Evolutionary conservation across 2,329 filamentous ascomycete genomes (phyloP).

Genomic region (Penicillium capsulatum): DNA sequence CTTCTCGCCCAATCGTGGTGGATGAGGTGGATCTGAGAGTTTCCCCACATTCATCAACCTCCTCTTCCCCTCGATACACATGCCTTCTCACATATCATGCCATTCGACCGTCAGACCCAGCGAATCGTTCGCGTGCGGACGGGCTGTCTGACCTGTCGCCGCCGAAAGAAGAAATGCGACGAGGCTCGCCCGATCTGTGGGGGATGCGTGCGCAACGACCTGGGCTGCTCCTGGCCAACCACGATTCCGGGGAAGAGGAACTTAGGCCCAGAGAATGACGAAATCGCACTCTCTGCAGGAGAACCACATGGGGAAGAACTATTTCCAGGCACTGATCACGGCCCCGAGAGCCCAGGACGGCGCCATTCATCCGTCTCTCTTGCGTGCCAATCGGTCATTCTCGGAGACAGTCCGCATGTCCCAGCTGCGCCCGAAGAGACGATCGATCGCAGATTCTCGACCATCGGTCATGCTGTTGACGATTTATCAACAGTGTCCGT

Average conservation of each 20-base stretch:
- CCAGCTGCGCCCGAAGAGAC: constrained; percentile 1
- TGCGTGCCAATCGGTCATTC: constrained; percentile 9
- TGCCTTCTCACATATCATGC: constrained; percentile 16
- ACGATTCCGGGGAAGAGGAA: constrained; percentile 14
- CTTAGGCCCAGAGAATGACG: constrained; percentile 7
- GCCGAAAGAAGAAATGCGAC: constrained; percentile 35
- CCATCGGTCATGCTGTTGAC: not conserved
- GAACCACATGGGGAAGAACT: no score
- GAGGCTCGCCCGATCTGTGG: constrained; percentile 34
- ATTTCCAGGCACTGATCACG: no score
- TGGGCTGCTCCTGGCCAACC: constrained; percentile 27
- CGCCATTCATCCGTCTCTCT: constrained; percentile 16
- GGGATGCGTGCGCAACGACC: constrained; percentile 29
- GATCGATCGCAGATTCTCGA: constrained; percentile 1
- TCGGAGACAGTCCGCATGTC: constrained; percentile 2
- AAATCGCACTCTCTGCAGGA: no score
- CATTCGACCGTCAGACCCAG: constrained; percentile 24
- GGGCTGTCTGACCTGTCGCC: constrained; percentile 31
- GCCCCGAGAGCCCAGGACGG: no score
- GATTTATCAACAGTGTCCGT: constrained; percentile 8
- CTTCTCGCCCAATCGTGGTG: no score
- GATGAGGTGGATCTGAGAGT: no score
- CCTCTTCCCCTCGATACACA: no score
- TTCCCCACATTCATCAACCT: no score
- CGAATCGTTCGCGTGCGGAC: constrained; percentile 31